These are phyloP conservation scores for Boletus hoseneyae DNA, from an alignment of 1,284 basidiomycete genomes.

Conservation along the genomic window DNA sequence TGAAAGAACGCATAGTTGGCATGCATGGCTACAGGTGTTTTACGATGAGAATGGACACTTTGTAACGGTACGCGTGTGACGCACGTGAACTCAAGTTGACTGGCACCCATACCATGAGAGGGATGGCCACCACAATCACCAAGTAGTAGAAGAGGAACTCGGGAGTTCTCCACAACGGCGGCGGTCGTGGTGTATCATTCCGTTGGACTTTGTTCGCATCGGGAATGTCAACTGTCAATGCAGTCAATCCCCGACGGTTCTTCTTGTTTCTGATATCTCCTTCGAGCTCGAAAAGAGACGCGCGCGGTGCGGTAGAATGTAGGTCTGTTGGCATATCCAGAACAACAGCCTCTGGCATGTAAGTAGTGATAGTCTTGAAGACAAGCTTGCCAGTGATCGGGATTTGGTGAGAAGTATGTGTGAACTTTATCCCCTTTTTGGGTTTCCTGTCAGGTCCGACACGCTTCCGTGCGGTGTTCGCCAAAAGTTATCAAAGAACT, in stretches of 20 bases:
- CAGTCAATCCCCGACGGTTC: conserved; percentile 33
- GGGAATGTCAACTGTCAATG: conserved; percentile 50
- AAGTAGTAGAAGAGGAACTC: conserved; percentile 84
- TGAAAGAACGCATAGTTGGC: conserved; percentile 71
- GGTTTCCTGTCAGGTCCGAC: too few relatives aligned
- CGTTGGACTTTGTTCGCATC: conserved; percentile 31
- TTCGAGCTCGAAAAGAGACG: conserved; percentile 17
- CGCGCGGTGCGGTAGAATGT: conserved; percentile 5
- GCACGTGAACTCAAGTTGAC: conserved; percentile 73
- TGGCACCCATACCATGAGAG: conserved; percentile 80
- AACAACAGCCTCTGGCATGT: conserved; percentile 26
- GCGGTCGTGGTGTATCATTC: conserved; percentile 28
- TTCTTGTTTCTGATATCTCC: conserved; percentile 7
- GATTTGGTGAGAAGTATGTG: conserved; percentile 2
- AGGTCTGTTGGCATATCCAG: conserved; percentile 35
- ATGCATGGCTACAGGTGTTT: conserved; percentile 52
- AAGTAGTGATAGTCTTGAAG: too few relatives aligned
- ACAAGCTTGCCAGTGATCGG: too few relatives aligned
- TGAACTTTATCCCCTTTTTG: conserved; percentile 2
- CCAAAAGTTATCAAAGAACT: conserved; percentile 2
- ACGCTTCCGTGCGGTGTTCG: conserved; percentile 12
- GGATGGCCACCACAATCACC: conserved; percentile 61
- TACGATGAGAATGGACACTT: conserved; percentile 1
- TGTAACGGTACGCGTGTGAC: conserved; percentile 28
- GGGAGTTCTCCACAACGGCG: conserved; percentile 70